Percentiles rank a stretch among this genome's conserved stretches.
Evolutionary conservation across 2,329 filamentous ascomycete species (phyloP).

Genomic region (Monosporascus ibericus): DNA sequence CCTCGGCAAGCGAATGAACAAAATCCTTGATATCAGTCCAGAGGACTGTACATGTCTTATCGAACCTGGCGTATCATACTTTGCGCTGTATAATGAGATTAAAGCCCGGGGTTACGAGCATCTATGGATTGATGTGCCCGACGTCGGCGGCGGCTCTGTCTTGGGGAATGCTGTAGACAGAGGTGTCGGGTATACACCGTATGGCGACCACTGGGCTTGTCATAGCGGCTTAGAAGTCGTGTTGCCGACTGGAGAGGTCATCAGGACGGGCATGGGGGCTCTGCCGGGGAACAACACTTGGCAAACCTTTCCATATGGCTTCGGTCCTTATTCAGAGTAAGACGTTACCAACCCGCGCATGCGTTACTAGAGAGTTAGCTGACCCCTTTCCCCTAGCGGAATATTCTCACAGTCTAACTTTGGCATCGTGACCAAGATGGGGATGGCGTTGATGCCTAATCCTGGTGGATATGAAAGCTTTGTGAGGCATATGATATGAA

Average conservation of each 20-base stretch:
- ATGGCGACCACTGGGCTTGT: conserved; percentile 35
- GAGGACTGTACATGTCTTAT: conserved; percentile 44
- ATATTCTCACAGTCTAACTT: conserved; percentile 45
- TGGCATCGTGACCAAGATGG: conserved; percentile 48
- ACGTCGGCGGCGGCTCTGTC: conserved; percentile 37
- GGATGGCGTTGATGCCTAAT: conserved; percentile 46
- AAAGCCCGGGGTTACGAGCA: conserved; percentile 31
- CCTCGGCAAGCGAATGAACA: conserved; percentile 47
- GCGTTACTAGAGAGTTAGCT: background rate
- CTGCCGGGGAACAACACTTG: conserved; percentile 32
- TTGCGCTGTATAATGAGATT: conserved; percentile 40
- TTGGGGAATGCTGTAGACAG: conserved; percentile 41
- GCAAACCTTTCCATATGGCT: conserved; percentile 37
- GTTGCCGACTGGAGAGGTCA: conserved; percentile 33
- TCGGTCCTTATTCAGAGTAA: conserved; percentile 30
- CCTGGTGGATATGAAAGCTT: conserved; percentile 40
- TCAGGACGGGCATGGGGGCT: conserved; percentile 36
- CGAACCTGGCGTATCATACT: conserved; percentile 50
- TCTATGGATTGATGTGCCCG: conserved; percentile 37
- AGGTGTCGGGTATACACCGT: conserved; percentile 40
- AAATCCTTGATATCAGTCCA: conserved; percentile 43
- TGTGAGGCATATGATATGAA: conserved; percentile 13
- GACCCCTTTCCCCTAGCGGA: conserved; percentile 19
- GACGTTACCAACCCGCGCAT: conserved; percentile 4
- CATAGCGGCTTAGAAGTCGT: conserved; percentile 39